Base-by-base conservation (phyloP, 345 rosid species). In the Nephelium lappaceum region DNA sequence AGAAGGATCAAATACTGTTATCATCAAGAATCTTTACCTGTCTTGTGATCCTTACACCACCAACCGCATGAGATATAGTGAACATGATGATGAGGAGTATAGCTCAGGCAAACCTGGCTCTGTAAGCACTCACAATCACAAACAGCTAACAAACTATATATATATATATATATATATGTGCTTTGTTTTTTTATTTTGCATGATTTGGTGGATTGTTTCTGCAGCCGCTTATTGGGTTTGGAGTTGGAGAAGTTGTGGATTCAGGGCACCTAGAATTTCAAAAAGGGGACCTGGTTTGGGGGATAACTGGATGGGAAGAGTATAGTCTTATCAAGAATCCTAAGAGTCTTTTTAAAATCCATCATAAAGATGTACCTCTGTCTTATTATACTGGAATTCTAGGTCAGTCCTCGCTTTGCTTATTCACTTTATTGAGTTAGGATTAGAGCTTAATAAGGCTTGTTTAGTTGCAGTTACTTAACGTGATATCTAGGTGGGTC, bases 31-130 rank as follows among this genome's bases (percentile, higher is more conserved):
- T 84, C 81, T 89, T 25, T 91, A 81, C 79, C 73, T 89, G 25
- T 91, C 92, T 19, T 84, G 90, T 58, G 90, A 87, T 79, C 92
- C 92, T 9, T 86, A 87, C 85, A 86, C 89, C 91, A 78, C 88
- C 8, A 69, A 72, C 60, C 84, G 84, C 63, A 87, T 87, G 89
- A 88, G 81, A 38, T 81, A 77, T 0, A 81, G 72, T 66, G 78
- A 72, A 45, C 72, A 83, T 68, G 83, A 67, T 12, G 41, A 76
- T 53, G 70, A 76, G 16, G 36, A 31, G 36, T 31, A 31, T 31
- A 31, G 36, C 36, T 84, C 90, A 72, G 84, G 85, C 80, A 62
- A 62, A 24, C 87, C 87, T 38, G 87, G 86, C 72, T 87, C 82
- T 70, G 88, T 88, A 18, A 65, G 65, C 12, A 21, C 15, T 41